These are phyloP conservation scores for Cercospora sojina DNA, from an alignment of 2,329 filamentous ascomycete genomes.

Conservation along the genomic window DNA sequence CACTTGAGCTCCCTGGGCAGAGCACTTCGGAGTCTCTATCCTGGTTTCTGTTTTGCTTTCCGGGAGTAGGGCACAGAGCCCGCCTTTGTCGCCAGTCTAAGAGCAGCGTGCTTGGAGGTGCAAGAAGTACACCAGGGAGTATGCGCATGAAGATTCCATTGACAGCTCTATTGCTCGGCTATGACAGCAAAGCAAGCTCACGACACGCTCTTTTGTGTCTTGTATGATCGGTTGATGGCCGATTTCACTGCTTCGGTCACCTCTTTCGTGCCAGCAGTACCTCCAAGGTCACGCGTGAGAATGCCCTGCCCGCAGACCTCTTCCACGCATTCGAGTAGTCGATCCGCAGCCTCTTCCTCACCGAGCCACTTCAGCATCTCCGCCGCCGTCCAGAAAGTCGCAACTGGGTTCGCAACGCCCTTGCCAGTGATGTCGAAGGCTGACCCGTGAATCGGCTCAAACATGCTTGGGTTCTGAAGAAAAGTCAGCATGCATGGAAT, in stretches of 20 bases:
- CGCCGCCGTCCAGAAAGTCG: constrained; percentile 59
- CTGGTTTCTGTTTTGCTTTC: too few relatives aligned
- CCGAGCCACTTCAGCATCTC: constrained; percentile 61
- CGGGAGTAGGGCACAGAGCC: too few relatives aligned
- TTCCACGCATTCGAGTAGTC: constrained; percentile 55
- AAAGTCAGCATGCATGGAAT: neutral
- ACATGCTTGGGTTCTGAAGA: constrained; percentile 57
- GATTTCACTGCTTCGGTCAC: constrained; percentile 46
- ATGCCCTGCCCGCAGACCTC: constrained; percentile 53
- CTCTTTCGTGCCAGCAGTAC: constrained; percentile 44
- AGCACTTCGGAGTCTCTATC: too few relatives aligned
- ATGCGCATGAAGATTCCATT: neutral
- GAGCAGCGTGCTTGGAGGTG: too few relatives aligned
- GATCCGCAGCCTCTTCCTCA: constrained; percentile 51
- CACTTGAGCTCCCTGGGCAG: too few relatives aligned
- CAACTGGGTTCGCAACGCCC: constrained; percentile 61
- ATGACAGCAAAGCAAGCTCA: neutral
- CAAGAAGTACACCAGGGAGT: too few relatives aligned
- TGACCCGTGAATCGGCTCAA: constrained; percentile 58
- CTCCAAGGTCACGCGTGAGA: constrained; percentile 57
- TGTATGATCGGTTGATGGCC: constrained; percentile 37
- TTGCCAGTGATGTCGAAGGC: constrained; percentile 60
- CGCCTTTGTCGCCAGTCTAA: too few relatives aligned
- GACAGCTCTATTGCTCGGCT: neutral
- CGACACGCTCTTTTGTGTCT: constrained; percentile 11